Percentiles rank a stretch among this genome's conserved stretches.
Conservation (phyloP, 1,284 basidiomycete species). For the Ceratobasidium sp. region DNA sequence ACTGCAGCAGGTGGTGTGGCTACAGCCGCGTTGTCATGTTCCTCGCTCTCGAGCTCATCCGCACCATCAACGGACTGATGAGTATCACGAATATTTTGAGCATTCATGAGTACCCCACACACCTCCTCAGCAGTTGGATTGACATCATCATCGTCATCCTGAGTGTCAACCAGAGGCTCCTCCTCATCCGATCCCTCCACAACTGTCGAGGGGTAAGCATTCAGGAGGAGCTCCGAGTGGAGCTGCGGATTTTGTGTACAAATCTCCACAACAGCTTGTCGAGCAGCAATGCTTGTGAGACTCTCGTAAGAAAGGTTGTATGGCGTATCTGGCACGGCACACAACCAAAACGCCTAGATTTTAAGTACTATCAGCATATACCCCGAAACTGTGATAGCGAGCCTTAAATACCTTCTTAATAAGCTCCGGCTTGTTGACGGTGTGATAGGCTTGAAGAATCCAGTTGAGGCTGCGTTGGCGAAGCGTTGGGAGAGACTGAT, state of each 20-base stretch:
- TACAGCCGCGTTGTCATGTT: background rate
- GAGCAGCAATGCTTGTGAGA: conserved; percentile 43
- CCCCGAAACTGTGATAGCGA: no score
- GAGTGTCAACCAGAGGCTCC: background rate
- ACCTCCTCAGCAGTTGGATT: conserved; percentile 17
- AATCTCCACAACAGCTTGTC: conserved; percentile 28
- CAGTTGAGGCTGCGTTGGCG: conserved; percentile 11
- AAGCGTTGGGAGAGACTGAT: conserved; percentile 11
- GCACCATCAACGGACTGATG: background rate
- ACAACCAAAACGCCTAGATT: conserved; percentile 46
- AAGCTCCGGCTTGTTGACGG: conserved; percentile 24
- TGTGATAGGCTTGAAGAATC: conserved; percentile 8
- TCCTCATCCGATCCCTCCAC: background rate
- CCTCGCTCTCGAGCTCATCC: conserved; percentile 3
- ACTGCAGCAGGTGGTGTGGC: background rate
- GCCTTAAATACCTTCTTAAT: conserved; percentile 36
- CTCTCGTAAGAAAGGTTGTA: conserved; percentile 49
- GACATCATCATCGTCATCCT: background rate
- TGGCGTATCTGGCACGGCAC: conserved; percentile 21
- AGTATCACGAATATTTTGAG: background rate
- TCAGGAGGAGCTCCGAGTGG: background rate
- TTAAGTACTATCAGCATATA: no score
- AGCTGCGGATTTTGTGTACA: conserved; percentile 4
- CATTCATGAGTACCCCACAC: background rate
- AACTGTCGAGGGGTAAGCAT: background rate